phyloP scores from a whole-genome alignment of 768 basidiomycete genomes.

The Mycena epipterygia region DNA sequence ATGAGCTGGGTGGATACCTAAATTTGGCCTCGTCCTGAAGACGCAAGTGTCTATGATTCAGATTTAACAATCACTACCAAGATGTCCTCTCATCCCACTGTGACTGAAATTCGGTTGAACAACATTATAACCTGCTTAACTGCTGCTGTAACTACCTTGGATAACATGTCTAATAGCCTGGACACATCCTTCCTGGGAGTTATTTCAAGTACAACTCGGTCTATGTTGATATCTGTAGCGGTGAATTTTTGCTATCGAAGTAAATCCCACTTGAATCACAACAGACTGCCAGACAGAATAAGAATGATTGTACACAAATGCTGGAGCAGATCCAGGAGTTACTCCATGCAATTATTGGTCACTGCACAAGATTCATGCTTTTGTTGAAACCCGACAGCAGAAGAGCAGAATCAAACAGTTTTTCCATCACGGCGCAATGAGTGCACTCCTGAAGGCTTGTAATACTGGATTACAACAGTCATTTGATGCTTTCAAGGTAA shows the following conservation, averaged over 20 bases:
- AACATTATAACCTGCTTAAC: not conserved
- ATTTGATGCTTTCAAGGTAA: not conserved
- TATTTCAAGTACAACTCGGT: not conserved
- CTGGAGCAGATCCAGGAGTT: not conserved
- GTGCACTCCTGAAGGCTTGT: not conserved
- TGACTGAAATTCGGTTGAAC: not conserved
- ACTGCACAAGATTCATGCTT: not conserved
- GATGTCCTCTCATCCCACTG: not conserved
- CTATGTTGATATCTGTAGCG: not conserved
- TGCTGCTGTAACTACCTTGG: not conserved
- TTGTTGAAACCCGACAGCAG: not conserved
- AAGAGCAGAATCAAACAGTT: not conserved
- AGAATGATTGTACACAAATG: not conserved
- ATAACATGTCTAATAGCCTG: not conserved
- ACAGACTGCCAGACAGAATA: not conserved
- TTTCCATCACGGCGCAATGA: not conserved
- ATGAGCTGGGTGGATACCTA: too few relatives aligned
- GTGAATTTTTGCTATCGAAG: not conserved
- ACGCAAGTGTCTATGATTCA: too few relatives aligned
- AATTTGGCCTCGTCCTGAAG: too few relatives aligned
- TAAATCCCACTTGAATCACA: too few relatives aligned
- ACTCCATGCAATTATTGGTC: not conserved
- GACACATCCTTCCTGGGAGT: not conserved
- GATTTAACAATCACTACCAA: too few relatives aligned
- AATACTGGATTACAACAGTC: not conserved